Evolutionary conservation across 2,329 filamentous ascomycete genomes (phyloP).

Genomic region (Eutypella sp.): DNA sequence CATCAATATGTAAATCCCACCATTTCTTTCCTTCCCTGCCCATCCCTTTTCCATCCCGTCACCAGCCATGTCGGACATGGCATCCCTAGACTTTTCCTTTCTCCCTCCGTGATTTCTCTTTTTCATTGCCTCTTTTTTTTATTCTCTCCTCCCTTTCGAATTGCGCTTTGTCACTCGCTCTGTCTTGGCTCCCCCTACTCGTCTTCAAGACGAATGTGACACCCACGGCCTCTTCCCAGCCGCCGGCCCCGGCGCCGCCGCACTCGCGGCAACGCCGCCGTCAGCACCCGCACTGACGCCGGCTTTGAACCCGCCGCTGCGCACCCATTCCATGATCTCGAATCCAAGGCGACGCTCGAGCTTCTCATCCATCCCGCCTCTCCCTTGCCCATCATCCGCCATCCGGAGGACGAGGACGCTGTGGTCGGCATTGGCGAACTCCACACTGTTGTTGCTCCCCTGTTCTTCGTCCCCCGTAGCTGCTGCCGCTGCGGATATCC

Average conservation of each 20-base stretch:
- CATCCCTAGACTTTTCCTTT: no score
- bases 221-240: no score
- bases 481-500: slow-evolving; percentile 15
- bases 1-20: no score
- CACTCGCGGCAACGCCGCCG: neutral
- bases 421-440: slow-evolving; percentile 45
- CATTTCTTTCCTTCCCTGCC: no score
- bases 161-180: no score
- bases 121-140: no score
- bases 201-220: no score
- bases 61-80: no score
- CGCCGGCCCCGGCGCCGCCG: neutral
- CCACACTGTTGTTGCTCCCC: slow-evolving; percentile 41
- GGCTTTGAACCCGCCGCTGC: slow-evolving; percentile 38
- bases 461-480: slow-evolving; percentile 7
- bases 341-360: slow-evolving; percentile 73
- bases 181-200: no score
- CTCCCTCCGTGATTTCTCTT: no score
- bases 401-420: slow-evolving; percentile 51
- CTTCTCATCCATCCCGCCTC: slow-evolving; percentile 55
- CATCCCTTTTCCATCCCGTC: no score
- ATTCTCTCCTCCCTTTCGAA: no score
- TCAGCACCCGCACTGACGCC: slow-evolving; percentile 6
- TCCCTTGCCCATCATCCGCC: slow-evolving; percentile 20
- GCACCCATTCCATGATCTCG: slow-evolving; percentile 80